Evolutionary conservation across 2,329 filamentous ascomycete genomes (phyloP), one percentile per base, ranked within the genome.

Genomic region (Elsinoe perseae): DNA sequence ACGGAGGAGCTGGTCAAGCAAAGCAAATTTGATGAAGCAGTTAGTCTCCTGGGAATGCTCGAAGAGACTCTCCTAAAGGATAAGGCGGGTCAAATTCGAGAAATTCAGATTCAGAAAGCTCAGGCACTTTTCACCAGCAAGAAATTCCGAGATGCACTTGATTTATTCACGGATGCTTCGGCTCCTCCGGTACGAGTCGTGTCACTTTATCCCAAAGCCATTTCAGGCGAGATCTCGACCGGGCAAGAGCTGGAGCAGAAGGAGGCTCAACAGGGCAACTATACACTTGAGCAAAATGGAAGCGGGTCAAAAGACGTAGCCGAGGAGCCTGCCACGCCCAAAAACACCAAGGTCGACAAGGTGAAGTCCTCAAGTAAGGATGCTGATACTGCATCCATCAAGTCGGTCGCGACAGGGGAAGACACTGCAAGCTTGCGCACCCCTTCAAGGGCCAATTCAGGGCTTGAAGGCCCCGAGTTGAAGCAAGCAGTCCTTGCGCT

Each of bases 81-180:
- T 70, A 98, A 98, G 71, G 77, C 79, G 7, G 84, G 86, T 50
- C 85, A 87, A 8, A 77, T 95, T 58, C 82, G 91, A 25, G 86
- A 95, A 64, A 84, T 95, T 64, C 95, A 92, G 73, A 93, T 95
- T 75, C 80, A 87, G 62, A 98, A 98, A 69, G 93, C 92, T 0
- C 89, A 95, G 68, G 74, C 78, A 12, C 74, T 97, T 3, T 98
- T 98, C 65, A 83, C 84, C 58, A 77, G 87, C 62, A 86, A 84
- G 63, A 95, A 87, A 67, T 98, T 91, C 66, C 81, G 85, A 36
- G 85, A 90, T 50, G 86, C 92, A 1, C 80, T 98, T 73, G 91
- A 97, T 63, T 73, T 98, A 1, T 97, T 97, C 72, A 88, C 88
- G 2, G 86, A 93, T 55, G 89, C 96, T 2, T 84, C 89, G 63